Conservation (phyloP, 2,329 filamentous ascomycete species). For the Ilyonectria sp. region DNA sequence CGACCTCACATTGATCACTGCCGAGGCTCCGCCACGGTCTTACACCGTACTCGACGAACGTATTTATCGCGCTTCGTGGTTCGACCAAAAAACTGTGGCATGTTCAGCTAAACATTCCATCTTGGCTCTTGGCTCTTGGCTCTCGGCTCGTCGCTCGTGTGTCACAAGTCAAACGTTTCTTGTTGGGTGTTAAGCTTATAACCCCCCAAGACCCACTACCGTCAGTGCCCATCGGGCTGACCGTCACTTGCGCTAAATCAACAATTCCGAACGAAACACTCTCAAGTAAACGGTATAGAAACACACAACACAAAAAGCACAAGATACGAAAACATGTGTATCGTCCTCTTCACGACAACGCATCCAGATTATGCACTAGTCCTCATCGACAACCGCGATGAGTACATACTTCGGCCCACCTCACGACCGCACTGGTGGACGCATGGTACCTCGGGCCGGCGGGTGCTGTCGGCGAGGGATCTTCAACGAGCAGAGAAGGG, state of each 20-base stretch:
- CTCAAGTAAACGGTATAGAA: conserved; percentile 19
- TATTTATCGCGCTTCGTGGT: conserved; percentile 25
- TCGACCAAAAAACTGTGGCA: conserved; percentile 29
- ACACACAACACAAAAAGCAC: conserved; percentile 18
- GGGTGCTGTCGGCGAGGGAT: conserved; percentile 73
- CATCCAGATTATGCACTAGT: conserved; percentile 84
- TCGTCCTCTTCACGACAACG: conserved; percentile 81
- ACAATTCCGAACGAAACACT: conserved; percentile 1
- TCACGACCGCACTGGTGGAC: conserved; percentile 77
- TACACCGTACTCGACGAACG: conserved; percentile 1
- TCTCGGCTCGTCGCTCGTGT: conserved; percentile 17
- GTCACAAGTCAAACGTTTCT: conserved; percentile 14
- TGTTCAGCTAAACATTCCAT: conserved; percentile 22
- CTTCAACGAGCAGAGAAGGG: conserved; percentile 74
- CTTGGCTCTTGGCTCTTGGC: conserved; percentile 1
- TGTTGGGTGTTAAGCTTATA: conserved; percentile 40
- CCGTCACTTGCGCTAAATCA: conserved; percentile 29
- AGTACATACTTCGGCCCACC: conserved; percentile 76
- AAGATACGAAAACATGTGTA: conserved; percentile 73
- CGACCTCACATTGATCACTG: conserved; percentile 24
- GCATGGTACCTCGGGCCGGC: conserved; percentile 57
- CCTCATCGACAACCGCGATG: conserved; percentile 84
- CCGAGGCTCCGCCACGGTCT: conserved; percentile 38
- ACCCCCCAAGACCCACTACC: conserved; percentile 28
- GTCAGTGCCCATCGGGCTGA: conserved; percentile 9